Conservation (phyloP, 2,329 filamentous ascomycete species). For the Sporothrix euskadiensis region DNA sequence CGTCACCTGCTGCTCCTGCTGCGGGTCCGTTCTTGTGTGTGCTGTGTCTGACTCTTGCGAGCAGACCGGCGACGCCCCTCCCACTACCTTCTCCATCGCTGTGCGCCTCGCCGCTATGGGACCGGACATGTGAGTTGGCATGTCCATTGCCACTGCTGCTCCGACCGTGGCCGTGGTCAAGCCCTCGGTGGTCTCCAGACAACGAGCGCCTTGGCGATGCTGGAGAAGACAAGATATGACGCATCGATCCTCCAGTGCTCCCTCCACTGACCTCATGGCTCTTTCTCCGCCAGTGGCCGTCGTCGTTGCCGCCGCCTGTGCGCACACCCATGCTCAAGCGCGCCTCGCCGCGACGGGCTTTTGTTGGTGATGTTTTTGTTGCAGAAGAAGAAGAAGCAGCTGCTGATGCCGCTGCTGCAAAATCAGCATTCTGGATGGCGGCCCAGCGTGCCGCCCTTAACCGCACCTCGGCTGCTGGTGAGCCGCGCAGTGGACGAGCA, state of each 20-base stretch:
- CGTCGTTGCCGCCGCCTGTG: constrained; percentile 49
- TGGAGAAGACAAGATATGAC: constrained; percentile 44
- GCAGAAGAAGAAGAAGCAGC: constrained; percentile 24
- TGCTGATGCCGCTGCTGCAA: constrained; percentile 36
- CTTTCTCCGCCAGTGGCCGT: constrained; percentile 28
- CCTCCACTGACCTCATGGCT: constrained; percentile 25
- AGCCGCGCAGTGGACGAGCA: constrained; percentile 51
- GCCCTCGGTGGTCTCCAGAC: constrained; percentile 15
- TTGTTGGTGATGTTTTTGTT: not conserved
- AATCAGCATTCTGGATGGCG: constrained; percentile 57
- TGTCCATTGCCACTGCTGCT: constrained; percentile 8
- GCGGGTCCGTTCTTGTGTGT: constrained; percentile 34
- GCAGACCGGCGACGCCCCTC: constrained; percentile 50
- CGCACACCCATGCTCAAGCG: constrained; percentile 41
- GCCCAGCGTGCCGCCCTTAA: constrained; percentile 69
- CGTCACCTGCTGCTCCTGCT: not conserved
- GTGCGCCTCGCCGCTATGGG: not conserved
- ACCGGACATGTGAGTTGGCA: not conserved
- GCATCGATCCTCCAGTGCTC: constrained; percentile 20
- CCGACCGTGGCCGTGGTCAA: not conserved
- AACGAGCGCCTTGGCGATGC: constrained; percentile 31
- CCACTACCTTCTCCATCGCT: not conserved
- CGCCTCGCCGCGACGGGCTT: constrained; percentile 28
- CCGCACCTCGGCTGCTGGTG: constrained; percentile 67
- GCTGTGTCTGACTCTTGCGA: constrained; percentile 45